Evolutionary conservation across 768 basidiomycete genomes (phyloP).

Genomic region (Leucocoprinus leucothites): DNA sequence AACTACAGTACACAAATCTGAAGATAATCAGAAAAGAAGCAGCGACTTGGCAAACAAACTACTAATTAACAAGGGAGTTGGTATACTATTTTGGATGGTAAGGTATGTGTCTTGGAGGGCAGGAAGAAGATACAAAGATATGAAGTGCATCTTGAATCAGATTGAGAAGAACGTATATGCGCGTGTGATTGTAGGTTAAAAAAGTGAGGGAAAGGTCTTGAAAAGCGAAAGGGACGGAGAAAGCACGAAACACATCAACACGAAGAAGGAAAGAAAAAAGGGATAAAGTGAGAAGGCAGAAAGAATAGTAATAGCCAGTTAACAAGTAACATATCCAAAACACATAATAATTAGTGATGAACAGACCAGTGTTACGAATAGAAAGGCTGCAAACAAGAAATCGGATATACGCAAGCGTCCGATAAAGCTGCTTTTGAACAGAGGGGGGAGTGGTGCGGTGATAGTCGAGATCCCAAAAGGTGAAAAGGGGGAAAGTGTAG

Average conservation of each 20-base stretch:
- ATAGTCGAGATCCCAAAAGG: not conserved
- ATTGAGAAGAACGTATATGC: too few relatives aligned
- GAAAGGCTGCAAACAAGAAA: too few relatives aligned
- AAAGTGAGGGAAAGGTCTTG: too few relatives aligned
- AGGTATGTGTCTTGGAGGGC: too few relatives aligned
- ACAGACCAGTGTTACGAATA: not conserved
- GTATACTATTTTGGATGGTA: not conserved
- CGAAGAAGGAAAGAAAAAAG: not conserved
- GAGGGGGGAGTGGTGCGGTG: not conserved
- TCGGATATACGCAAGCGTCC: not conserved
- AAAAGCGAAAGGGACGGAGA: too few relatives aligned
- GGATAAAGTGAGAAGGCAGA: not conserved
- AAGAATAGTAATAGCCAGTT: not conserved
- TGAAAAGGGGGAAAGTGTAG: too few relatives aligned
- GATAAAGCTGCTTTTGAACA: not conserved
- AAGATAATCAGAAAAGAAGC: too few relatives aligned
- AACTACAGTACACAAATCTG: not conserved
- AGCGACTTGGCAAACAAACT: too few relatives aligned
- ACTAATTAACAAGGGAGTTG: not conserved
- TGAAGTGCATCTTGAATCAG: too few relatives aligned
- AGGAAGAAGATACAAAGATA: too few relatives aligned
- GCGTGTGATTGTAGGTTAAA: too few relatives aligned
- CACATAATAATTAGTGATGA: constrained; percentile 6
- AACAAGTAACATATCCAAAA: constrained; percentile 1
- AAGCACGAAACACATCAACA: too few relatives aligned